These are phyloP conservation scores for Cystofilobasidium ferigula DNA, from an alignment of 768 basidiomycete genomes.

Conservation along the genomic window DNA sequence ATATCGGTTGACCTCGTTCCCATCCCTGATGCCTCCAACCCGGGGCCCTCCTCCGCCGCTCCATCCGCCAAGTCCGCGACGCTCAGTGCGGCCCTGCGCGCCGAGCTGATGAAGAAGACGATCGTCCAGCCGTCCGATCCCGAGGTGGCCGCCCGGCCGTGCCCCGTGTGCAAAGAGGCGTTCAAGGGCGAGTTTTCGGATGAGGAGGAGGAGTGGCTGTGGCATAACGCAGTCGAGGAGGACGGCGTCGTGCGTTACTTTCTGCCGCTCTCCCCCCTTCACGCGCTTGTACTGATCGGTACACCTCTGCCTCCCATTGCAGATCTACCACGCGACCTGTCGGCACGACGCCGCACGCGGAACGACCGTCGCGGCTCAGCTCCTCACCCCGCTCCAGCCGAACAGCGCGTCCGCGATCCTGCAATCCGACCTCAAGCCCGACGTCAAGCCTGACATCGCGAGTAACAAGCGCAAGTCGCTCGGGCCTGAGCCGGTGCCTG, in stretches of 20 bases:
- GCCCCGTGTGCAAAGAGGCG: slow-evolving; percentile 45
- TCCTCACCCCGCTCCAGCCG: neutral
- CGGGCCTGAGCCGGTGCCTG: neutral
- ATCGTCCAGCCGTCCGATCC: slow-evolving; percentile 21
- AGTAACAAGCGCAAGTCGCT: slow-evolving; percentile 1
- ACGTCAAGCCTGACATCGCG: neutral
- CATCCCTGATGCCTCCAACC: neutral
- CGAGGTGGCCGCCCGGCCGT: slow-evolving; percentile 8
- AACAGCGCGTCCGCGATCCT: too few species aligned
- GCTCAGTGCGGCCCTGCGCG: neutral
- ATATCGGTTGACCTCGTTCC: slow-evolving; percentile 17
- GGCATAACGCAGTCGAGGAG: slow-evolving; percentile 24
- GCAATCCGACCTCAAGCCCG: neutral
- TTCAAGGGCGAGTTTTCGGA: slow-evolving; percentile 40
- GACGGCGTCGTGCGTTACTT: slow-evolving; percentile 16
- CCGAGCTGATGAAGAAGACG: slow-evolving; percentile 11
- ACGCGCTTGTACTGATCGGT: neutral
- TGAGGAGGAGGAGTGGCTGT: slow-evolving; percentile 26
- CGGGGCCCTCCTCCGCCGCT: neutral
- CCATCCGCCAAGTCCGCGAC: neutral
- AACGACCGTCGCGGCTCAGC: neutral
- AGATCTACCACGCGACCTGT: slow-evolving; percentile 23
- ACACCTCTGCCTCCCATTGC: neutral
- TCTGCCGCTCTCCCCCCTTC: neutral
- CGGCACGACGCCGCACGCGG: slow-evolving; percentile 11